Conservation (phyloP, 495 filamentous ascomycete genomes). For the Penicillium canariense region DNA sequence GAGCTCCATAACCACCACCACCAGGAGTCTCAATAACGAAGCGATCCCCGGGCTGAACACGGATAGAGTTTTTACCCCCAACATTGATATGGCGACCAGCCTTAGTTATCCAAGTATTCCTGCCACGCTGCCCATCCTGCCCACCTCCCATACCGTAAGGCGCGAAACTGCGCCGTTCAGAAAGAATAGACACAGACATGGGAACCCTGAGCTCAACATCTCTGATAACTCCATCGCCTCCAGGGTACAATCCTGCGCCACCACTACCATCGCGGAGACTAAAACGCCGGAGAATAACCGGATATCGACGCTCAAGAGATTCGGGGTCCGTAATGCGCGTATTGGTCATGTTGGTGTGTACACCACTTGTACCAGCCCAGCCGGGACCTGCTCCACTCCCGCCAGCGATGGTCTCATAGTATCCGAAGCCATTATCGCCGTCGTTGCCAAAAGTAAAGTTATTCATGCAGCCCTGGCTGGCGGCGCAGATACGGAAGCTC, state of each 20-base stretch:
- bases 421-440: constrained; percentile 68
- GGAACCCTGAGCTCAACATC: constrained; percentile 38
- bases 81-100: constrained; percentile 77
- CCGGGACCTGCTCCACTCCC: constrained; percentile 76
- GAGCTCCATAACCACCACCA: constrained; percentile 48
- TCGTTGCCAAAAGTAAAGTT: constrained; percentile 54
- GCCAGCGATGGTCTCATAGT: constrained; percentile 93
- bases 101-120: constrained; percentile 53
- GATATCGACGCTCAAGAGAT: constrained; percentile 88
- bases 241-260: constrained; percentile 28
- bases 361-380: constrained; percentile 82
- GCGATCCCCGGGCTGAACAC: too few species aligned
- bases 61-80: too few species aligned
- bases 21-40: constrained; percentile 53
- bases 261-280: constrained; percentile 70
- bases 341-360: constrained; percentile 96
- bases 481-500: constrained; percentile 81
- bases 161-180: constrained; percentile 74
- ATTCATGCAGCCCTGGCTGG: constrained; percentile 85
- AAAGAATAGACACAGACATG: constrained; percentile 79
- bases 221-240: constrained; percentile 35
- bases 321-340: constrained; percentile 93
- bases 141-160: constrained; percentile 86
- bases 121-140: constrained; percentile 52
- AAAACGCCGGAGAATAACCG: constrained; percentile 78